Base-by-base conservation (phyloP, 495 filamentous ascomycete species). In the Neurospora sp. region DNA sequence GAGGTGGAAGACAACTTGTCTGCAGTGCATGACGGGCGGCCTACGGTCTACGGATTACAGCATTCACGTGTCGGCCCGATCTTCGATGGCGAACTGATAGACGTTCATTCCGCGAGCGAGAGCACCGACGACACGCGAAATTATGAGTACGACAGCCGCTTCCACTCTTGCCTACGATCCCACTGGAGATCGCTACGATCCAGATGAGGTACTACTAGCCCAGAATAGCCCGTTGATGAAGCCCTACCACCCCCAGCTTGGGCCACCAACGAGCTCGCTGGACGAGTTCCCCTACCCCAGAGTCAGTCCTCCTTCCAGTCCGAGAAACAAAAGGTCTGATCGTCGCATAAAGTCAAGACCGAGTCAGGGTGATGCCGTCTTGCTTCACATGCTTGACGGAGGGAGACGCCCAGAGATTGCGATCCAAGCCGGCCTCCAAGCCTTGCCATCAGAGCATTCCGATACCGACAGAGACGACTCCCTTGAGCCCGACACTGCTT, bases 321-420 rank as follows among this genome's bases (percentile, higher is more conserved):
- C 76, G 70, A 79, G 79, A 70, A 71, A 73, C 70, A 82, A 78
- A 74, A 81, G 76, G 78, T 81, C 84, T 81, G 81, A 81, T 79
- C 75, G 79, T 79, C 83, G 82, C 69, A 77, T 74, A 72, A 83
- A 81, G 81, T 73, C 79, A 73, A 78, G 77, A 75, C 78, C 81
- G 70, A 81, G 77, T 72, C 84, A 82, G 73, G 88, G 86, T 76
- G 86, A 90, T 86, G 86, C 81, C 59, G 84, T 88, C 69, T 78
- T 90, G 74, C 81, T 90, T 42, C 76, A 78, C 38, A 81, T 83
- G 73, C 84, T 90, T 69, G 86, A 81, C 76, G 83, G 81, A 72
- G 83, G 86, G 72, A 84, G 84, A 73, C 79, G 78, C 41, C 78
- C 77, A 17, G 82, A 87, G 45, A 81, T 87, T 74, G 83, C 84